phyloP scores from a whole-genome alignment of 805 yeast genomes.

The Starmerella apis region DNA sequence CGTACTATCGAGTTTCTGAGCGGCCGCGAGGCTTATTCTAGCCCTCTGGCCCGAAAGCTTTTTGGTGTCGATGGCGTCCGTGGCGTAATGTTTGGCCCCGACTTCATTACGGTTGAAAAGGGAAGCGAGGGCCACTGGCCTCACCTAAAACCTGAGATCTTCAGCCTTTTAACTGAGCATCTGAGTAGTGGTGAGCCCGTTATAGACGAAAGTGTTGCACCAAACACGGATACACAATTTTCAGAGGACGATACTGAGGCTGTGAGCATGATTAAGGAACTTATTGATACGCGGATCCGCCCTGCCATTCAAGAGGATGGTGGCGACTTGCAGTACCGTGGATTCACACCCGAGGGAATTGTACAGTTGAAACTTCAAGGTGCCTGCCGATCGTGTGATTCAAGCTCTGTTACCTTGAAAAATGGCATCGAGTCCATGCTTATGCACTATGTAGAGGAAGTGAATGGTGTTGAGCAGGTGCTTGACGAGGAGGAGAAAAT shows the following conservation, averaged over 20 bases:
- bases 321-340: constrained; percentile 85
- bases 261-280: constrained; percentile 79
- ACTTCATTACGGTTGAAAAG: constrained; percentile 76
- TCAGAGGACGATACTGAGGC: constrained; percentile 68
- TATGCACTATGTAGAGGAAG: constrained; percentile 93
- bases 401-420: constrained; percentile 83
- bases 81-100: constrained; percentile 68
- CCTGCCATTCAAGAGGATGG: constrained; percentile 99
- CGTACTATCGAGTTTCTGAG: constrained; percentile 58
- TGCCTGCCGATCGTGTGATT: constrained; percentile 89
- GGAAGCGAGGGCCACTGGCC: constrained; percentile 53
- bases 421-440: constrained; percentile 97
- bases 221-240: constrained; percentile 36
- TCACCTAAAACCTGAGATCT: constrained; percentile 54
- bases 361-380: constrained; percentile 86
- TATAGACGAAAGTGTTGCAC: constrained; percentile 33
- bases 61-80: constrained; percentile 67
- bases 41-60: constrained; percentile 68
- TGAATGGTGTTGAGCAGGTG: constrained; percentile 76
- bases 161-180: constrained; percentile 40
- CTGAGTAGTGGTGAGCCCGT: constrained; percentile 43
- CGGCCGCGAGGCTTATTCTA: constrained; percentile 63
- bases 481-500: constrained; percentile 66
- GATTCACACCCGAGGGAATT: constrained; percentile 77
- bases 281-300: constrained; percentile 85